Evolutionary conservation across 2,329 filamentous ascomycete species (phyloP), one percentile per base, ranked within the genome.

Genomic region (Colletotrichum sp.): DNA sequence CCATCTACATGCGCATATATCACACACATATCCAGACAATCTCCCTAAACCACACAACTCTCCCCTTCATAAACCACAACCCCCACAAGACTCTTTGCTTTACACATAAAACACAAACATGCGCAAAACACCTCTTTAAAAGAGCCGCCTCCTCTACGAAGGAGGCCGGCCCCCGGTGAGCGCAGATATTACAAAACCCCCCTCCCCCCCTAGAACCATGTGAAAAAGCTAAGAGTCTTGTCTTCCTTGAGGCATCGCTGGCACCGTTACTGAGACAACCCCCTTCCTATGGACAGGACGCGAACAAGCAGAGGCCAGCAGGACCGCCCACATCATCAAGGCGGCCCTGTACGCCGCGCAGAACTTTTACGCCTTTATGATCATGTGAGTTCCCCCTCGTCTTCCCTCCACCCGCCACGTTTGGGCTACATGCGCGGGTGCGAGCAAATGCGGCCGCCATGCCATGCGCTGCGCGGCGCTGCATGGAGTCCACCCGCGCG

Each of bases 291-390:
- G 90, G 87, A 87, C 93, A 98, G 95, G 95, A 87, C 93, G 94
- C 84, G 91, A 89, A 82, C 91, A 91, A 83, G 87, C 85, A 78
- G 87, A 88, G 78, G 88, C 91, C 78, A 91, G 92, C 84, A 91
- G 92, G 85, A 91, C 90, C 82, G 93, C 92, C 68, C 96, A 95
- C 85, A 83, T 98, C 77, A 87, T 95, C 84, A 96, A 98, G 88
- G 94, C 95, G 32, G 85, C 91, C 36, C 87, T 99, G 72, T 99
- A 99, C 87, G 96, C 93, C 25, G 85, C 97, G 68, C 97, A 99
- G 88, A 98, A 97, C 79, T 98, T 98, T 85, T 99, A 99, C 85
- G 98, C 96, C 63, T 98, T 99, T 82, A 98, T 99, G 90, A 96
- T 99, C 83, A 99, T 99, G 97, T 98, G 84, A 93, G 96, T 93